Percentiles rank a stretch among this genome's conserved stretches.
Conservation (phyloP, 768 basidiomycete species). For the Mycena vulgaris region DNA sequence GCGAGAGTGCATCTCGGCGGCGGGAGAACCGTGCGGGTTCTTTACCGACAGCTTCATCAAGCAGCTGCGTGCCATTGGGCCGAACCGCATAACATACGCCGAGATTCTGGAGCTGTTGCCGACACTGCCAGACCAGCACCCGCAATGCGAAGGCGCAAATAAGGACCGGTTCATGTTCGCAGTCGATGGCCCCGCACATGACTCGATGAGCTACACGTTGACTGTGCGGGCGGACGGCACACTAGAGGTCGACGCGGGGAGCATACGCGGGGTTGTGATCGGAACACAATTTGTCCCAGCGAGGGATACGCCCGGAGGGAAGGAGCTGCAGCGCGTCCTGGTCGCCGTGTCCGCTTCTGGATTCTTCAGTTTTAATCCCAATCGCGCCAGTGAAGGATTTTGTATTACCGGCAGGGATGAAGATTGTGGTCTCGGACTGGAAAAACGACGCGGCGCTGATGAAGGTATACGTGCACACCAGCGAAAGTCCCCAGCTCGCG, state of each 20-base stretch:
- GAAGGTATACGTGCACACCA: constrained; percentile 27
- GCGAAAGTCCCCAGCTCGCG: constrained; percentile 5
- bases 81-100: constrained; percentile 30
- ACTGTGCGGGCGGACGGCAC: constrained; percentile 21
- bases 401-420: background rate
- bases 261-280: constrained; percentile 27
- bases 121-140: constrained; percentile 30
- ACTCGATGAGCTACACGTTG: background rate
- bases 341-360: constrained; percentile 28
- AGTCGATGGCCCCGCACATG: constrained; percentile 2
- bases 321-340: background rate
- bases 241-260: constrained; percentile 18
- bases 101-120: constrained; percentile 32
- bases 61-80: constrained; percentile 18
- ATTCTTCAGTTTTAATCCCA: constrained; percentile 22
- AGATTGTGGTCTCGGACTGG: constrained; percentile 27
- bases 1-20: constrained; percentile 28
- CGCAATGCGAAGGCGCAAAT: constrained; percentile 34
- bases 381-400: background rate
- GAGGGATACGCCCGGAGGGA: background rate
- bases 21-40: constrained; percentile 29
- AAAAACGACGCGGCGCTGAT: constrained; percentile 29
- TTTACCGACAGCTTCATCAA: constrained; percentile 34
- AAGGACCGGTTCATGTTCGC: constrained; percentile 33
- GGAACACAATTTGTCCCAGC: constrained; percentile 31